Evolutionary conservation across 352 stramenopile genomes (phyloP).

Genomic region (Phytophthora uliginosa): DNA sequence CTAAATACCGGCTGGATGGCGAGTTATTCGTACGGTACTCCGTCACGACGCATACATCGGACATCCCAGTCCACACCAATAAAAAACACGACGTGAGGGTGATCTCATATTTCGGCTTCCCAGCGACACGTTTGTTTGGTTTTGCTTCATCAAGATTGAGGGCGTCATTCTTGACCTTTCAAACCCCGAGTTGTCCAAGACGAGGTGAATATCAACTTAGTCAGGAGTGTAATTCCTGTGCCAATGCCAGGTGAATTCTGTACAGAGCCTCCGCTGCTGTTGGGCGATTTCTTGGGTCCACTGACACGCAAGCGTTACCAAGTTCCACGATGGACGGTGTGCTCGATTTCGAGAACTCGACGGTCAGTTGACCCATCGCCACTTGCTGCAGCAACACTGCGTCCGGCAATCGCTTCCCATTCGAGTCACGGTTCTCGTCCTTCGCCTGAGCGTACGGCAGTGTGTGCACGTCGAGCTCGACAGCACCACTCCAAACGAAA

Average conservation of each 20-base stretch:
- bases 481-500: conserved; percentile 41
- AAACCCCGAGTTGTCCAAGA: not conserved
- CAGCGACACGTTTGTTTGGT: no score
- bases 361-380: conserved; percentile 23
- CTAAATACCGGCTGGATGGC: conserved; percentile 4
- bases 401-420: conserved; percentile 32
- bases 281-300: conserved; percentile 44
- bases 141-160: no score
- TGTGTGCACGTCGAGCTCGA: conserved; percentile 35
- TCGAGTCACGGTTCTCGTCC: conserved; percentile 2
- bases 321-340: conserved; percentile 33
- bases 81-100: conserved; percentile 55
- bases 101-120: conserved; percentile 29
- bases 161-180: no score
- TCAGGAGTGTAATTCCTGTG: not conserved
- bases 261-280: conserved; percentile 60
- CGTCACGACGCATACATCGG: conserved; percentile 51
- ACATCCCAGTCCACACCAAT: conserved; percentile 60
- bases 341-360: conserved; percentile 22
- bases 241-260: conserved; percentile 23
- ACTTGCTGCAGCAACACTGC: conserved; percentile 34
- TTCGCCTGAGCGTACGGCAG: conserved; percentile 25
- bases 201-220: not conserved
- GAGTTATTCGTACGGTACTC: conserved; percentile 35
- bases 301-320: conserved; percentile 40